Percentiles rank a stretch among this genome's conserved stretches.
Conservation (phyloP, 2,329 filamentous ascomycete species). For the Alternaria burnsii region DNA sequence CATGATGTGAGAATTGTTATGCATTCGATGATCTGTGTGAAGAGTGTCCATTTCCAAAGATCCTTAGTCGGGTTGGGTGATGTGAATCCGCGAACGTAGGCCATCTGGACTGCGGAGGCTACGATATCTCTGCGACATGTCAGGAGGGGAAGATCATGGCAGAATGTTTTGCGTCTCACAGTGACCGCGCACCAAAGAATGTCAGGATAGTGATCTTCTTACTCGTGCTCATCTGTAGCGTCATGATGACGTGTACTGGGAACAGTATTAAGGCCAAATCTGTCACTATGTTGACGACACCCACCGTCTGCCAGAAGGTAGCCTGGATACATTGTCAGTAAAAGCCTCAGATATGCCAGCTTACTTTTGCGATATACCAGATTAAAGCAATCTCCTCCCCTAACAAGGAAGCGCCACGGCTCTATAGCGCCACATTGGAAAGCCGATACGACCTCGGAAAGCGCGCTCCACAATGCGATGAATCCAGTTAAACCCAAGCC, state of each 20-base stretch:
- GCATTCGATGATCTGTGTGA: constrained; percentile 46
- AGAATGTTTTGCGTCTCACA: constrained; percentile 27
- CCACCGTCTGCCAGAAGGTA: constrained; percentile 43
- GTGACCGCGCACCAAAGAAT: constrained; percentile 44
- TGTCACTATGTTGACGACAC: constrained; percentile 45
- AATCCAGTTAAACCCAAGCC: constrained; percentile 36
- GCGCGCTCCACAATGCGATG: constrained; percentile 44
- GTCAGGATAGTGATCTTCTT: constrained; percentile 47
- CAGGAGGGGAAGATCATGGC: not conserved
- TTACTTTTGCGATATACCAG: constrained; percentile 28
- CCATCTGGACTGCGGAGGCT: constrained; percentile 43
- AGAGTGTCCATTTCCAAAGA: constrained; percentile 48
- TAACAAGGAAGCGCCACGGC: constrained; percentile 38
- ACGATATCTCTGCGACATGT: constrained; percentile 40
- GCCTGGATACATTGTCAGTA: constrained; percentile 24
- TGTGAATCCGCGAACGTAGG: constrained; percentile 38
- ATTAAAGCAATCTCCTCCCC: constrained; percentile 28
- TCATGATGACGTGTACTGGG: constrained; percentile 46
- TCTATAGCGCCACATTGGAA: constrained; percentile 43
- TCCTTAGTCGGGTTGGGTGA: constrained; percentile 39
- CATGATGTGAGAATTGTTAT: constrained; percentile 49
- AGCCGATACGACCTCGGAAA: constrained; percentile 38
- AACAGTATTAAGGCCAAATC: constrained; percentile 46
- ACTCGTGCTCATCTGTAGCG: constrained; percentile 45
- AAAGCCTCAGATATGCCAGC: not conserved